A percentile compares a stretch with the other conserved stretches of the same genome.
These are phyloP conservation scores for Glycine soja DNA, from an alignment of 306 rosid species.

Conservation along the genomic window DNA sequence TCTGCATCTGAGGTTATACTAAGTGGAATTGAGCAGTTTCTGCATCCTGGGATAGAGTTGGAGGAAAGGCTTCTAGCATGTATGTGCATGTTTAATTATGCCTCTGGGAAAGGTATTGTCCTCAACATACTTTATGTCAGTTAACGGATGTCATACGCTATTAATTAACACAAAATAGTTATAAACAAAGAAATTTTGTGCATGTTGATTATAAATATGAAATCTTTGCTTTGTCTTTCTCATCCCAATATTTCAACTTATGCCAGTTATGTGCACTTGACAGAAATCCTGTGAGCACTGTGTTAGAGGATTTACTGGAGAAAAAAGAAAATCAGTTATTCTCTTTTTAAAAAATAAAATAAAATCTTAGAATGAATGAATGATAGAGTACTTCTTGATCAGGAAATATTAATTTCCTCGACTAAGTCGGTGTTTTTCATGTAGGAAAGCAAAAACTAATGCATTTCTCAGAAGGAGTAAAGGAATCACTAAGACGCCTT, in stretches of 20 bases:
- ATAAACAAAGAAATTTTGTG: conserved; percentile 4
- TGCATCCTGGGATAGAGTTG: conserved; percentile 79
- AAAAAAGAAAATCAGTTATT: conserved; percentile 14
- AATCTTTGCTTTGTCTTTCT: conserved; percentile 23
- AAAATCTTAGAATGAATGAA: background rate
- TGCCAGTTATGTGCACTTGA: background rate
- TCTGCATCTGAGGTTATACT: conserved; percentile 72
- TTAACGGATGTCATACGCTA: background rate
- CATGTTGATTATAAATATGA: background rate
- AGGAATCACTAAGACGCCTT: conserved; percentile 78
- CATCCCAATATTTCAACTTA: conserved; percentile 19
- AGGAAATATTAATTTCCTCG: conserved; percentile 24
- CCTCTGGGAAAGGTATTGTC: conserved; percentile 78
- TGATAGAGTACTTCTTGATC: conserved; percentile 14
- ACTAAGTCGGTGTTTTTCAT: conserved; percentile 27
- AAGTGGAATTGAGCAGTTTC: conserved; percentile 69
- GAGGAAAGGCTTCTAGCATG: conserved; percentile 85
- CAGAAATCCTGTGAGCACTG: background rate
- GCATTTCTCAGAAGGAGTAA: conserved; percentile 81
- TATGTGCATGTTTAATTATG: conserved; percentile 73
- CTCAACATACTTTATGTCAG: conserved; percentile 1
- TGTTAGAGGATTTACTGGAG: too few relatives aligned
- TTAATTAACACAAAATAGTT: background rate
- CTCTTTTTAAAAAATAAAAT: background rate
- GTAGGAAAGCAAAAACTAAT: conserved; percentile 76